Base-by-base conservation (phyloP, 768 basidiomycete genomes). In the Lactarius evosmus region DNA sequence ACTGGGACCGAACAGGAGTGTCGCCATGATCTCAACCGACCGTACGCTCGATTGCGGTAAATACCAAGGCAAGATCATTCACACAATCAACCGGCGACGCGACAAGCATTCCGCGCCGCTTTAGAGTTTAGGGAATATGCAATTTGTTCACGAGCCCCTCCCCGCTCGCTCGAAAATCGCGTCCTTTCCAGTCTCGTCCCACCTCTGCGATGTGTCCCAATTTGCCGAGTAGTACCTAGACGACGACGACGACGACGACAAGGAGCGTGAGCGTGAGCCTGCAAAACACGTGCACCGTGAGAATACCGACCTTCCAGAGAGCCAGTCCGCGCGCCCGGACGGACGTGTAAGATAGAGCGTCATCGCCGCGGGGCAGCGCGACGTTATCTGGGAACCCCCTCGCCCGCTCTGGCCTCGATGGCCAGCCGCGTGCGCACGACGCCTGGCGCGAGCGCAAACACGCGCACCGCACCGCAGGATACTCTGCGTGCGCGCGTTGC, bases 261-360 rank as follows among this genome's bases (percentile, higher is more conserved):
- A n/a, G n/a, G n/a, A n/a, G n/a, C n/a, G n/a, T n/a, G n/a, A n/a
- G n/a, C n/a, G n/a, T n/a, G n/a, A n/a, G n/a, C n/a, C n/a, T n/a
- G n/a, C n/a, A n/a, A n/a, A n/a, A n/a, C n/a, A n/a, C n/a, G n/a
- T n/a, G n/a, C n/a, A n/a, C n/a, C n/a, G n/a, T n/a, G n/a, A n/a
- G n/a, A n/a, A n/a, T n/a, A n/a, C n/a, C n/a, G n/a, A 61, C 63
- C 63, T 55, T 46, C 56, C 61, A 36, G 50, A 56, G n/a, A 66
- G 41, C 56, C 61, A 66, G 17, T 57, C 50, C 9, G 62, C 65
- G n/a, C 41, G 46, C 2, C 62, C 52, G 4, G 60, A 40, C 19
- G n/a, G n/a, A n/a, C n/a, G n/a, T n/a, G 62, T 58, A 19, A 66
- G 56, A 33, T 58, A 44, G 14, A 65, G 56, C 29, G 53, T 58